These are phyloP conservation scores for Coemansia sp. DNA, from an alignment of 192 early-diverging fungal genomes.

Conservation along the genomic window DNA sequence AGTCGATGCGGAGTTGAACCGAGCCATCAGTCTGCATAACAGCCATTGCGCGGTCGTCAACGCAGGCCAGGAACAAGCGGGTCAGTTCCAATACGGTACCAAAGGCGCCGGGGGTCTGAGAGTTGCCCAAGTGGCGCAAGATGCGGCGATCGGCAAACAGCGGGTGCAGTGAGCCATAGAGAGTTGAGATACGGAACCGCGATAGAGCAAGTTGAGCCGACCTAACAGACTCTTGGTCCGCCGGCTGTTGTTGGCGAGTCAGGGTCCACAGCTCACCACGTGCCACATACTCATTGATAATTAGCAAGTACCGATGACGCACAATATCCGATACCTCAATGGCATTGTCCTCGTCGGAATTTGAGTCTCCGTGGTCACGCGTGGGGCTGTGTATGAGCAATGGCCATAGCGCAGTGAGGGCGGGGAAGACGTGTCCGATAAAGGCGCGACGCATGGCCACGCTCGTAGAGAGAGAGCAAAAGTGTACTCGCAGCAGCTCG, in stretches of 20 bases:
- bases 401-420: slow-evolving; percentile 40
- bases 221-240: slow-evolving; percentile 6
- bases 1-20: slow-evolving; percentile 29
- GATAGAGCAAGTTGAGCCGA: slow-evolving; percentile 22
- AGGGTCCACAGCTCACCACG: slow-evolving; percentile 43
- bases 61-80: slow-evolving; percentile 34
- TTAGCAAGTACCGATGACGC: slow-evolving; percentile 37
- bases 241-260: slow-evolving; percentile 11
- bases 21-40: slow-evolving; percentile 29
- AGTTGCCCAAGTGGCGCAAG: slow-evolving; percentile 9
- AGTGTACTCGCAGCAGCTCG: slow-evolving; percentile 63
- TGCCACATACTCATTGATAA: slow-evolving; percentile 43
- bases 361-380: slow-evolving; percentile 14
- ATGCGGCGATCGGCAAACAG: slow-evolving; percentile 11
- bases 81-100: slow-evolving; percentile 43
- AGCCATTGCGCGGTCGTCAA: slow-evolving; percentile 31
- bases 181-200: slow-evolving; percentile 44
- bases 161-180: slow-evolving; percentile 50
- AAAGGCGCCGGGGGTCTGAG: slow-evolving; percentile 37
- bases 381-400: slow-evolving; percentile 26
- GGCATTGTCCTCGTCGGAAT: background rate
- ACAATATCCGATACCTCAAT: slow-evolving; percentile 55
- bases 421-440: slow-evolving; percentile 41
- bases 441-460: background rate
- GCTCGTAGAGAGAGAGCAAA: slow-evolving; percentile 51